Conservation (phyloP, 345 rosid species). For the Mangifera indica region DNA sequence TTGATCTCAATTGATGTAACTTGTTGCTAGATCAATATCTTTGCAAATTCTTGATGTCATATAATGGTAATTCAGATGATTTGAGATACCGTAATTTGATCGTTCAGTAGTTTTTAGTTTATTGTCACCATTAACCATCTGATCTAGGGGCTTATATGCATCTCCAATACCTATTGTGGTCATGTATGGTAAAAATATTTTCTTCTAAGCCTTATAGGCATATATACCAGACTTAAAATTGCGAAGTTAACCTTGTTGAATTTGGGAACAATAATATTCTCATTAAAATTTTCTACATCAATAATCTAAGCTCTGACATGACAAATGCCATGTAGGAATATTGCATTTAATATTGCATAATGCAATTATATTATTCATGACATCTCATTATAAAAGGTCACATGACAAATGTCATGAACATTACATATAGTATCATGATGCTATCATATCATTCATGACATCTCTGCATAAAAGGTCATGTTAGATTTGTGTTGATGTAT, state of each 20-base stretch:
- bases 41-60: not conserved
- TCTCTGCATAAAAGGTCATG: not conserved
- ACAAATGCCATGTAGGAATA: no score
- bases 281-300: no score
- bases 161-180: not conserved
- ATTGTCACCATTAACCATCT: not conserved
- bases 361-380: not conserved
- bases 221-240: not conserved
- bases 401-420: not conserved
- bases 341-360: no score
- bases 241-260: not conserved
- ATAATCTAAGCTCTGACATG: no score
- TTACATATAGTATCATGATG: not conserved
- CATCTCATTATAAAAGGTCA: not conserved
- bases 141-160: not conserved
- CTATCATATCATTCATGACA: not conserved
- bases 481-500: not conserved
- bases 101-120: not conserved
- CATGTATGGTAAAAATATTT: not conserved
- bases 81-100: not conserved
- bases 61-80: not conserved
- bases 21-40: not conserved
- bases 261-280: no score
- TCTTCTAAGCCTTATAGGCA: not conserved
- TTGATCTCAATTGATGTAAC: no score